Conservation (phyloP, 2,329 filamentous ascomycete genomes). For the Thielaviopsis ethacetica region DNA sequence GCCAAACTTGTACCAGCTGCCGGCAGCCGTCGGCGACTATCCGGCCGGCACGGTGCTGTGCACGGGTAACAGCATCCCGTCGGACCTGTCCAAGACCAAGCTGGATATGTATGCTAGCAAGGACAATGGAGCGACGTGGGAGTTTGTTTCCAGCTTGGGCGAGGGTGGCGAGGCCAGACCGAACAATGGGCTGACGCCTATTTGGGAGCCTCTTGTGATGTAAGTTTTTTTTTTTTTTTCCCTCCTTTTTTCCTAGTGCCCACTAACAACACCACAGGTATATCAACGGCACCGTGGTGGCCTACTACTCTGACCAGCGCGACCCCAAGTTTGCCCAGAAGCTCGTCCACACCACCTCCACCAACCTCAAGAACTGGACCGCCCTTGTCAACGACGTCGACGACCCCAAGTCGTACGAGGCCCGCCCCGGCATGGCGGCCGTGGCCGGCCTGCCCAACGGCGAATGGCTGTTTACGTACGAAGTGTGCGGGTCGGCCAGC, state of each 20-base stretch:
- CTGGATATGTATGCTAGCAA: constrained; percentile 53
- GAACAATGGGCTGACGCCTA: constrained; percentile 48
- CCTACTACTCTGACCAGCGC: constrained; percentile 58
- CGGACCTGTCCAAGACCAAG: constrained; percentile 43
- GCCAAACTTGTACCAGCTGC: constrained; percentile 49
- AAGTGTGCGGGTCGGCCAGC: constrained; percentile 35
- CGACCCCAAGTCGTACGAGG: constrained; percentile 33
- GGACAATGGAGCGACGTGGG: constrained; percentile 46
- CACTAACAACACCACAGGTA: constrained; percentile 20
- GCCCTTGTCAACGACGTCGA: constrained; percentile 45
- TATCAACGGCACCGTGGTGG: constrained; percentile 41
- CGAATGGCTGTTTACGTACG: constrained; percentile 48
- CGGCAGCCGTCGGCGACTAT: constrained; percentile 38
- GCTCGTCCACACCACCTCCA: constrained; percentile 45
- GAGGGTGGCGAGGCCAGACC: constrained; percentile 44
- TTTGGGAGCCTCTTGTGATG: constrained; percentile 58
- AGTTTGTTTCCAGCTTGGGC: constrained; percentile 50
- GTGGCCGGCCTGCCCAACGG: constrained; percentile 41
- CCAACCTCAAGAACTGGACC: constrained; percentile 44
- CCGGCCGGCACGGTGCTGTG: constrained; percentile 45
- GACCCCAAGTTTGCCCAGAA: constrained; percentile 51
- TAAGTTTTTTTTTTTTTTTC: constrained; percentile 12
- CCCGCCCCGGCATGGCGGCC: constrained; percentile 52
- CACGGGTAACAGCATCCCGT: constrained; percentile 43
- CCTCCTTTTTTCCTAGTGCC: background rate